Percentiles rank a stretch among this genome's conserved stretches.
phyloP scores from a whole-genome alignment of 805 yeast genomes.

The Nadsonia fulvescens region DNA sequence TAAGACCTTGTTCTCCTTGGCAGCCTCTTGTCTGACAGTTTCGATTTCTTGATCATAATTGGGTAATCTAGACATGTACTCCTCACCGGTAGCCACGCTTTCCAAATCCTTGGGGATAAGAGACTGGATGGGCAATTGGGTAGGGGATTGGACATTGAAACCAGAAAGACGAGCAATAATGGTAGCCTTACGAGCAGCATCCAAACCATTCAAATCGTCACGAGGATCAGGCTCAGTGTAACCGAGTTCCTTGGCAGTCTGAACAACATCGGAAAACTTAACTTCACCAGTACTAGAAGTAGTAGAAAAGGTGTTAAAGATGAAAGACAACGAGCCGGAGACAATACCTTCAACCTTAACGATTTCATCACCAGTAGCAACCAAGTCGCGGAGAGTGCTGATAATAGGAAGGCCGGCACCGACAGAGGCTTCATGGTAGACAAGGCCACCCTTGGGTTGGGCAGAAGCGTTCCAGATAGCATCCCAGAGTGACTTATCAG shows the following conservation, averaged over 20 bases:
- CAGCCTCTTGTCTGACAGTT: slow-evolving; percentile 62
- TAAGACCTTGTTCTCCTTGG: slow-evolving; percentile 66
- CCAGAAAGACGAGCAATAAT: slow-evolving; percentile 91
- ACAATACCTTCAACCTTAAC: slow-evolving; percentile 88
- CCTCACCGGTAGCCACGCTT: slow-evolving; percentile 37
- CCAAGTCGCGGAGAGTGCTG: slow-evolving; percentile 71
- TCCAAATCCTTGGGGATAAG: slow-evolving; percentile 80
- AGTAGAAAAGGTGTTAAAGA: slow-evolving; percentile 84
- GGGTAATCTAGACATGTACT: slow-evolving; percentile 67
- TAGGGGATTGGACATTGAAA: slow-evolving; percentile 63
- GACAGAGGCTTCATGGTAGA: slow-evolving; percentile 95
- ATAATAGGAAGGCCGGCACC: slow-evolving; percentile 97
- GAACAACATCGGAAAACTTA: slow-evolving; percentile 80
- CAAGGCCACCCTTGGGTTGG: slow-evolving; percentile 43
- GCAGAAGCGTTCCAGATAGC: slow-evolving; percentile 42
- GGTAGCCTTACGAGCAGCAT: slow-evolving; percentile 96
- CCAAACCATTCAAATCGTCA: slow-evolving; percentile 94
- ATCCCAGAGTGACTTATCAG: slow-evolving; percentile 59
- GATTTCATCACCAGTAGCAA: slow-evolving; percentile 85
- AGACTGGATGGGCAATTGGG: slow-evolving; percentile 86
- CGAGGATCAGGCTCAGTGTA: slow-evolving; percentile 99
- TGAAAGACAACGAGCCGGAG: slow-evolving; percentile 88
- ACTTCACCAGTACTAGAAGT: slow-evolving; percentile 32
- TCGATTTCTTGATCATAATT: slow-evolving; percentile 68
- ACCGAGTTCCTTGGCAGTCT: slow-evolving; percentile 76